Evolutionary conservation across 106 monocot species (phyloP).

Genomic region (Allium fistulosum): DNA sequence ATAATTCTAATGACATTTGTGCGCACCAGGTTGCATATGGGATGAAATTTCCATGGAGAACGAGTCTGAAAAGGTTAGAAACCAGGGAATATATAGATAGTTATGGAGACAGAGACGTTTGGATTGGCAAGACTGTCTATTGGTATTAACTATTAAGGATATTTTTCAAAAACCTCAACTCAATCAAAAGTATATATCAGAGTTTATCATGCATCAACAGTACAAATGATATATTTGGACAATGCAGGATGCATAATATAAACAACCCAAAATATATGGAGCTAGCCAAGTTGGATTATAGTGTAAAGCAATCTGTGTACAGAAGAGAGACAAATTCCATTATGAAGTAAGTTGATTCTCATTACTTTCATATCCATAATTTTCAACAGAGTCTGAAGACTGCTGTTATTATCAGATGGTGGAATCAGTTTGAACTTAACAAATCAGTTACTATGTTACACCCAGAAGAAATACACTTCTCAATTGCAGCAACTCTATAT

Average conservation of each 20-base stretch:
- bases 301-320: slow-evolving; percentile 13
- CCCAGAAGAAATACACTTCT: slow-evolving; percentile 22
- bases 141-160: slow-evolving; percentile 8
- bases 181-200: too few species aligned
- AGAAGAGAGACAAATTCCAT: slow-evolving; percentile 19
- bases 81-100: slow-evolving; percentile 4
- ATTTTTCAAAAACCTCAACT: too few species aligned
- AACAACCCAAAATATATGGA: slow-evolving; percentile 27
- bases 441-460: slow-evolving; percentile 4
- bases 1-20: too few species aligned
- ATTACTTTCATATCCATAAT: too few species aligned
- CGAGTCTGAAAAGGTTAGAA: neutral
- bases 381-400: neutral
- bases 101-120: slow-evolving; percentile 12
- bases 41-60: too few species aligned
- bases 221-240: neutral
- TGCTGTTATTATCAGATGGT: slow-evolving; percentile 13
- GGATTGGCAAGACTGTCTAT: slow-evolving; percentile 18
- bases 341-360: slow-evolving; percentile 6
- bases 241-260: slow-evolving; percentile 22
- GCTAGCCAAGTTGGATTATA: slow-evolving; percentile 26
- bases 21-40: too few species aligned
- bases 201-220: too few species aligned
- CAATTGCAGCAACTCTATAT: slow-evolving; percentile 23
- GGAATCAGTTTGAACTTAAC: slow-evolving; percentile 12